Evolutionary conservation across 2,329 filamentous ascomycete genomes (phyloP), one percentile per base, ranked within the genome.

Genomic region (Venturiaceae sp.): DNA sequence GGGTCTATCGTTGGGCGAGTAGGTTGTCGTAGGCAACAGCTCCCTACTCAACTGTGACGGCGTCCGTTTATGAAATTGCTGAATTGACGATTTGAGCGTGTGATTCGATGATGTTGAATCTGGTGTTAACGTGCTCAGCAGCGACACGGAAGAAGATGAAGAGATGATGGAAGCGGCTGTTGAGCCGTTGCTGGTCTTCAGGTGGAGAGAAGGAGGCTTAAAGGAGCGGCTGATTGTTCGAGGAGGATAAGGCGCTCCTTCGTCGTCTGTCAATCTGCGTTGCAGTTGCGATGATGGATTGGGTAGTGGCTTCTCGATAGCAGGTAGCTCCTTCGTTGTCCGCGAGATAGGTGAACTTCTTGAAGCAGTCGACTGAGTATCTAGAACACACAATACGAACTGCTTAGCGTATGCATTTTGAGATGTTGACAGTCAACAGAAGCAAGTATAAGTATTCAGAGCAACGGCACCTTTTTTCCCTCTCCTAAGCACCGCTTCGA

Each of bases 131-230:
- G 50, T 30, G 30, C 28, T 34, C 34, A 14, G 36, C 21, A 55
- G 56, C 46, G 28, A 52, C 56, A n/a, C 39, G 13, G 32, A 58
- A 28, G 44, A 50, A 50, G 57, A 36, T 14, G 58, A 54, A 21
- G 37, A 21, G 21, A 26, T 26, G 21, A 32, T 39, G 11, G 58
- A 55, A 21, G 23, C 58, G 14, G 52, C 58, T 36, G 58, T 59
- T 3, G 58, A 55, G 32, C 58, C 58, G 58, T 59, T 59, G 37
- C 58, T 59, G 23, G 21, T 58, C 21, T 53, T 55, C 33, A 59
- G 36, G 16, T 13, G 19, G 7, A 59, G 58, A 19, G 16, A 28
- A 19, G 58, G 30, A 16, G 58, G 58, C 34, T 33, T 59, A 33
- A 8, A 26, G 1, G 39, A 55, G 14, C 57, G 57, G 5, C 19